Conservation (phyloP, 2,329 filamentous ascomycete species). For the Cadophora malorum region DNA sequence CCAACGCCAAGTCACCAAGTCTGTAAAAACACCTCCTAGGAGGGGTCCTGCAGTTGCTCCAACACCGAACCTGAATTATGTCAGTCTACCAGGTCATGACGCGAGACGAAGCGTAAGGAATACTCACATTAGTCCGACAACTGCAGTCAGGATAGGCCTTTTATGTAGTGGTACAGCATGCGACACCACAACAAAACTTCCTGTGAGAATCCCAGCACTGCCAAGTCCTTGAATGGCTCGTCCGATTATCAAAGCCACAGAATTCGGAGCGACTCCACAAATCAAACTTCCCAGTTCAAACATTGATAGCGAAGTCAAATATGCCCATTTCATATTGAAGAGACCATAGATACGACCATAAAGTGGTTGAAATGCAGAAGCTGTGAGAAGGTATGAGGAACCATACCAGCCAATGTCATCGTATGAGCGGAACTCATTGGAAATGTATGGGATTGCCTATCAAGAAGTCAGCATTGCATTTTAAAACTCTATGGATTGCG, state of each 20-base stretch:
- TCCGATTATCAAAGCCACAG: neutral
- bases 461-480: too few species aligned
- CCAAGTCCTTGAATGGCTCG: conserved; percentile 44
- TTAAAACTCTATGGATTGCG: too few species aligned
- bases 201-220: conserved; percentile 44
- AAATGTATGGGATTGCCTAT: neutral
- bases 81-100: neutral
- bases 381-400: neutral
- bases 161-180: conserved; percentile 37
- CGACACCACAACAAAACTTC: conserved; percentile 51
- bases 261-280: neutral
- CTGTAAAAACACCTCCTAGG: conserved; percentile 46
- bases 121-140: conserved; percentile 42
- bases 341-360: neutral
- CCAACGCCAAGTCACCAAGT: conserved; percentile 49
- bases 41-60: conserved; percentile 43
- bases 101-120: neutral
- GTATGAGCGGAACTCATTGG: neutral
- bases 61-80: conserved; percentile 33
- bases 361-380: neutral
- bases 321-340: neutral
- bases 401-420: neutral
- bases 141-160: conserved; percentile 37
- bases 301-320: neutral
- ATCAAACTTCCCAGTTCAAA: neutral